phyloP scores from a whole-genome alignment of 176 grass and related monocot species.

The Eragrostis curvula region DNA sequence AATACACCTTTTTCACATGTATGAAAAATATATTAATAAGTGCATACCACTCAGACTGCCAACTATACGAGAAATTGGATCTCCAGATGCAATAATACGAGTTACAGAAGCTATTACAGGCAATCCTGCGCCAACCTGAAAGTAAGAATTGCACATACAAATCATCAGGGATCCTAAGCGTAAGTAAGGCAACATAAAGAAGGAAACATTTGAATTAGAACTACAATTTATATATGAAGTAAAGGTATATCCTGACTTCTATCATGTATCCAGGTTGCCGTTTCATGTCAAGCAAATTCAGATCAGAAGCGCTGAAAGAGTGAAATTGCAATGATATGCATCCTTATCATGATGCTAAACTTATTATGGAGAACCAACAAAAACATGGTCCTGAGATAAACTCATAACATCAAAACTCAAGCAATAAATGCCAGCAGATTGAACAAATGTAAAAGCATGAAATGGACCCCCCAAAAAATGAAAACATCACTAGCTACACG shows the following conservation, averaged over 20 bases:
- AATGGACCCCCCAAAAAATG: not conserved
- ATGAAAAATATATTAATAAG: constrained; percentile 8
- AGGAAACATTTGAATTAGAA: not conserved
- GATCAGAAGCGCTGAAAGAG: too few species aligned
- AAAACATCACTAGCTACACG: constrained; percentile 5
- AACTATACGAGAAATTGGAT: constrained; percentile 79
- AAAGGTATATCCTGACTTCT: not conserved
- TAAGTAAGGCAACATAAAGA: constrained; percentile 25
- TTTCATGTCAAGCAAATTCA: constrained; percentile 8
- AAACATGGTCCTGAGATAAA: not conserved
- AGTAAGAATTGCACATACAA: constrained; percentile 34
- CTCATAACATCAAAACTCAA: not conserved
- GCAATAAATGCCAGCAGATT: not conserved
- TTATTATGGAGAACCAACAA: not conserved
- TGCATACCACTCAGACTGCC: constrained; percentile 86
- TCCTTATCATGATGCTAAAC: not conserved
- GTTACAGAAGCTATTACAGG: constrained; percentile 88
- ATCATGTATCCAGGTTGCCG: not conserved
- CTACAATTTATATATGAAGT: not conserved
- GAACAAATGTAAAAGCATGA: constrained; percentile 16
- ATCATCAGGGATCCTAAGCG: not conserved
- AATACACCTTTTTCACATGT: not conserved
- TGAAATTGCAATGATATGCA: not conserved
- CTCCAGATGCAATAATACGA: constrained; percentile 79
- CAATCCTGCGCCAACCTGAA: constrained; percentile 92